Evolutionary conservation across 208 protist species (phyloP), one percentile per base, ranked within the genome.

Genomic region (Trypanosomatidae sp.): DNA sequence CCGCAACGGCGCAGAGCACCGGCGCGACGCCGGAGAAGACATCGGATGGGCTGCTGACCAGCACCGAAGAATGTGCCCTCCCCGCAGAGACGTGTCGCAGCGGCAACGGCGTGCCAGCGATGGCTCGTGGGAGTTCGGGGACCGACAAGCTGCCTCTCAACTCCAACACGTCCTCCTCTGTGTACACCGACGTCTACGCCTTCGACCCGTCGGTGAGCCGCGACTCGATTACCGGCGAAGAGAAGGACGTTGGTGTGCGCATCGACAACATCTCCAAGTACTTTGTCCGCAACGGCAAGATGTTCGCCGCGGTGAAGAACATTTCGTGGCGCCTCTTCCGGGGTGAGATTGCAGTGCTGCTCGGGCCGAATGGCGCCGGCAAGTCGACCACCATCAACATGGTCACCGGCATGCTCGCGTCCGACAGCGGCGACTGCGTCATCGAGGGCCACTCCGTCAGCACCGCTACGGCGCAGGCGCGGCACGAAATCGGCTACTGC

Each of bases 401-500:
- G 62, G 78, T 97, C 41, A 95, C 93, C 17, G 93, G 93, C 15
- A 92, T 97, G 85, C 59, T 91, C 13, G 39, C 47, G 13, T 47
- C 91, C 1, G 84, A 89, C 69, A 60, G 55, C 41, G 93, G 93
- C 4, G 91, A 97, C 73, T 92, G 85, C 72, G 67, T 80, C 58
- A 74, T 96, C 41, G 74, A 88, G 30, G 91, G 91, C 22, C 55
- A 83, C 69, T 94, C 87, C 13, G 76, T 98, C 36, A 62, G 43
- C n/a, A 30, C 59, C 7, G 39, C 92, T 1, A 59, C 95, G 65
- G 52, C 60, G 6, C 60, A 66, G 49, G 89, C 91, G 68, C 79
- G 91, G 19, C 80, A 89, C 55, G 60, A 86, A n/a, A 95, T 98
- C 50, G 97, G 98, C 69, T 88, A 97, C 22, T 99, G 97, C 85